Base-by-base conservation (phyloP, 257 asterid species). In the Agastache rugosa region DNA sequence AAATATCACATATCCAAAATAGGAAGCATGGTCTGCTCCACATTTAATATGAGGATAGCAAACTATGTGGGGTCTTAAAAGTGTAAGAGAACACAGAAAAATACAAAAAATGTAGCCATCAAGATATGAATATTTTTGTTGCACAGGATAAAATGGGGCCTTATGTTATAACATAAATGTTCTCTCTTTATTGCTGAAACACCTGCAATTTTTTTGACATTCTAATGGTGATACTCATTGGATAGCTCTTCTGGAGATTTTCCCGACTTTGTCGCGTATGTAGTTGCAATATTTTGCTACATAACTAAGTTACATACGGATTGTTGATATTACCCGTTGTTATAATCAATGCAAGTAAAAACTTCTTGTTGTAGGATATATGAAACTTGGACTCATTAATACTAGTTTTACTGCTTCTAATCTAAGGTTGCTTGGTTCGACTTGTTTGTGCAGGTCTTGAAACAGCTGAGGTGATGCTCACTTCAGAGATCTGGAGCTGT, bases 401-500 rank as follows among this genome's bases (percentile, higher is more conserved):
- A 4, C 6, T 31, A 31, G 8, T 5, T 54, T 19, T 19, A 54
- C 47, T 51, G 16, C 63, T 67, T 1, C 34, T 29, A 29, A 31
- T 67, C 1, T 12, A 4, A 31, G 44, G 22, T 55, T 50, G 56
- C 23, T 50, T 6, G 23, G 3, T 34, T 63, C 42, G 50, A 45
- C 44, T 27, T 71, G 14, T 55, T 68, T 37, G 66, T 61, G 12
- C 81, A 80, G 83, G 83, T 74, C 64, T 67, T 77, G 80, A 75
- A 69, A 69, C 67, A 14, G 81, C 65, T 7, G 56, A 39, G 54
- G 45, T 15, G 34, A 31, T 66, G 81, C 67, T 62, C 64, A 14
- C 74, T 54, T 39, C 72, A 3, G 77, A 76, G 78, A 54, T 69
- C 22, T 53, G 76, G 80, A 70, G 83, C 34, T 12, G 44, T 23